Conservation (phyloP, 2,329 filamentous ascomycete genomes). For the Setomelanomma holmii region DNA sequence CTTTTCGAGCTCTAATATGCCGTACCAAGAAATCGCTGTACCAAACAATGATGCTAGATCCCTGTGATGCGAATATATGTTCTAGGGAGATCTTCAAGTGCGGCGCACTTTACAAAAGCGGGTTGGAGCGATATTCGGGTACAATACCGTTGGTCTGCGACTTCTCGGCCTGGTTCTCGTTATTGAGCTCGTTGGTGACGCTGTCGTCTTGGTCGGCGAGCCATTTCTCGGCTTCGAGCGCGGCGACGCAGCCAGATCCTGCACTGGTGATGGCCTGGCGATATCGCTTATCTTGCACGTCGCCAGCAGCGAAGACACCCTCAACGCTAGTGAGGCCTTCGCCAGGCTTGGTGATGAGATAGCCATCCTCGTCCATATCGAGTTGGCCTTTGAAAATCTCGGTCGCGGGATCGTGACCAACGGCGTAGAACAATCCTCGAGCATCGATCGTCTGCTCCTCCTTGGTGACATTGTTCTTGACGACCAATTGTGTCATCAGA, state of each 20-base stretch:
- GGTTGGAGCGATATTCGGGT: conserved; percentile 70
- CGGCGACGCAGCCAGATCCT: conserved; percentile 92
- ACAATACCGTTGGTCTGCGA: conserved; percentile 61
- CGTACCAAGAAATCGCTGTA: conserved; percentile 5
- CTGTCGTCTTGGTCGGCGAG: conserved; percentile 75
- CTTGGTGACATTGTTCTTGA: conserved; percentile 80
- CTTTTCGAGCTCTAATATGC: conserved; percentile 18
- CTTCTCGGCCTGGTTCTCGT: conserved; percentile 59
- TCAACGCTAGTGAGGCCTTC: conserved; percentile 86
- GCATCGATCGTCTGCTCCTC: conserved; percentile 84
- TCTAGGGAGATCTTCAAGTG: background rate
- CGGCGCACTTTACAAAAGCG: conserved; percentile 60
- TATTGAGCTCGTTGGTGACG: conserved; percentile 55
- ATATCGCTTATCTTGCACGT: conserved; percentile 98
- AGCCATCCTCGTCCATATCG: conserved; percentile 86
- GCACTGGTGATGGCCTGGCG: conserved; percentile 97
- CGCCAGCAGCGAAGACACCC: conserved; percentile 94
- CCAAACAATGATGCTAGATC: conserved; percentile 20
- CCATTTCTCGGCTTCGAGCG: conserved; percentile 94
- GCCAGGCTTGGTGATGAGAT: conserved; percentile 87
- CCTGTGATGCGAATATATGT: conserved; percentile 8
- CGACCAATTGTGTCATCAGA: conserved; percentile 84
- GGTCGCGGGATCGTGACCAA: conserved; percentile 95
- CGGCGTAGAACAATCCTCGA: conserved; percentile 94
- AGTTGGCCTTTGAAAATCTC: conserved; percentile 89